These are phyloP conservation scores for Logfia minima DNA, from an alignment of 129 eudicot species.

Conservation along the genomic window DNA sequence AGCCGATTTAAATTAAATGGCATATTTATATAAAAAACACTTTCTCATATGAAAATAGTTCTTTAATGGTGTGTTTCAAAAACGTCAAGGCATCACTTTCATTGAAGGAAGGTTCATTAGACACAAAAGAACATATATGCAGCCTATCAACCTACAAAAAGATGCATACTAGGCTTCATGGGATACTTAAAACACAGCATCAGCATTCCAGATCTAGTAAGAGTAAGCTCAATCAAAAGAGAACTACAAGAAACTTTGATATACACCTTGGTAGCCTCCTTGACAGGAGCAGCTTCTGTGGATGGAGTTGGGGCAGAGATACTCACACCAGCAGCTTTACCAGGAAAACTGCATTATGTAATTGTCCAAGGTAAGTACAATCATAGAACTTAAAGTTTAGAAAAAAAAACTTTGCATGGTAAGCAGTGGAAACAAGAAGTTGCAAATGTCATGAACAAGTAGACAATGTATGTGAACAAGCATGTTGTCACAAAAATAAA, in stretches of 20 bases:
- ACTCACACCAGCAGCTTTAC: slow-evolving; percentile 71
- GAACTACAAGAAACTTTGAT: not conserved
- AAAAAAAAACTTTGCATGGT: too few species aligned
- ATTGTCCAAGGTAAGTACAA: slow-evolving; percentile 6
- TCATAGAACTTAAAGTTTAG: not conserved
- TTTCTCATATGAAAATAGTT: not conserved
- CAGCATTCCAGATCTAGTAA: not conserved
- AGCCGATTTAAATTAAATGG: not conserved
- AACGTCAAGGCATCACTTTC: not conserved
- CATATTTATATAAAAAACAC: not conserved
- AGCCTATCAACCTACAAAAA: not conserved
- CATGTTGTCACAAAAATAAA: too few species aligned
- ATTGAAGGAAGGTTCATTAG: not conserved
- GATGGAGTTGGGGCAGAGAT: slow-evolving; percentile 48
- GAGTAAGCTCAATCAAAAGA: not conserved
- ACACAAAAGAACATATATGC: not conserved
- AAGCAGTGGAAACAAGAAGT: too few species aligned
- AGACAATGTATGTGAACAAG: too few species aligned
- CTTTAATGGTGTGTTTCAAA: not conserved
- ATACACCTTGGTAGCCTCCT: slow-evolving; percentile 47
- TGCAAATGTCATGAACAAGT: too few species aligned
- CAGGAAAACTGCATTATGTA: slow-evolving; percentile 61
- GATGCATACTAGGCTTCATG: slow-evolving; percentile 6
- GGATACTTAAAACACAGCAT: not conserved
- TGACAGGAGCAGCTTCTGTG: slow-evolving; percentile 54